These are phyloP conservation scores for Spathaspora boniae DNA, from an alignment of 805 yeast species.

Conservation along the genomic window DNA sequence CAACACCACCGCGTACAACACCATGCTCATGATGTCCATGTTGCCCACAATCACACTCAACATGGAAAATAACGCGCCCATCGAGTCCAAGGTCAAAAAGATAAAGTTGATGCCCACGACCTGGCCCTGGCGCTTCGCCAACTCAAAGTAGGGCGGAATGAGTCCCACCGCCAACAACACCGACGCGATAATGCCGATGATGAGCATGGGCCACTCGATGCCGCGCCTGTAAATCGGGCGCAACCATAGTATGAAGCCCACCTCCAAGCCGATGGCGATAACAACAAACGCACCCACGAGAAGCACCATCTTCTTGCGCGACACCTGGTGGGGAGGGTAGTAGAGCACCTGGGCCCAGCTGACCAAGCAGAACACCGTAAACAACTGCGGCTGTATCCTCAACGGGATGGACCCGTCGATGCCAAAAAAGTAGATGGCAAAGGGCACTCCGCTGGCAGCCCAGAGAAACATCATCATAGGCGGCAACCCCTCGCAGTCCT, in stretches of 20 bases:
- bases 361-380: constrained; percentile 63
- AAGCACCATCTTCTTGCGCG: constrained; percentile 31
- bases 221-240: constrained; percentile 47
- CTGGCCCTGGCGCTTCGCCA: constrained; percentile 72
- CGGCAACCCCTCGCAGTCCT: constrained; percentile 84
- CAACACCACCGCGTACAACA: constrained; percentile 71
- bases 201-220: constrained; percentile 73
- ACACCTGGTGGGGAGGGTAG: constrained; percentile 63
- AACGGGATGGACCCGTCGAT: constrained; percentile 71
- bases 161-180: constrained; percentile 72
- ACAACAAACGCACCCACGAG: constrained; percentile 37
- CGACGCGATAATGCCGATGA: constrained; percentile 80
- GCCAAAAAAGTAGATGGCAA: constrained; percentile 76
- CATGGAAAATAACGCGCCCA: constrained; percentile 79
- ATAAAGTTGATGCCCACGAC: constrained; percentile 88
- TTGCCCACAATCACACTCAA: constrained; percentile 52
- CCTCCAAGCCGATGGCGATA: constrained; percentile 56
- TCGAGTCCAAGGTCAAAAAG: constrained; percentile 69
- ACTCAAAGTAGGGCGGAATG: constrained; percentile 84
- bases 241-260: constrained; percentile 70
- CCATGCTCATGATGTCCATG: constrained; percentile 75
- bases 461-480: constrained; percentile 85
- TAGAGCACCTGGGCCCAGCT: constrained; percentile 61
- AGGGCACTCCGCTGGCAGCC: constrained; percentile 75
- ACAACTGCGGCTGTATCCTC: constrained; percentile 83